phyloP scores from a whole-genome alignment of 2,329 filamentous ascomycete species.

The Fusarium torulosum region DNA sequence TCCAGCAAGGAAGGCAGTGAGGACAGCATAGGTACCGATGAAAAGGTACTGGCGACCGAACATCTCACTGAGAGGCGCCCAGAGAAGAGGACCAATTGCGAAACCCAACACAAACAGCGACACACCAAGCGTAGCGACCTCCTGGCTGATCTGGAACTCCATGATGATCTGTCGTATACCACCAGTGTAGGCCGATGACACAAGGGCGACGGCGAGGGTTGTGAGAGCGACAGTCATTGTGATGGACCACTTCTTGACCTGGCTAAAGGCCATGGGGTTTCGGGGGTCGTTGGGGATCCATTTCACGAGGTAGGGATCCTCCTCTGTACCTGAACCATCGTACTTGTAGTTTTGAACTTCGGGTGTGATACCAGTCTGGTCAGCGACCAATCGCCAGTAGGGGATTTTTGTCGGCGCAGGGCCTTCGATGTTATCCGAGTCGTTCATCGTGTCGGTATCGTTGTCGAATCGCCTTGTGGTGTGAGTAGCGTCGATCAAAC shows the following conservation, averaged over 20 bases:
- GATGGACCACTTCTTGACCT: slow-evolving; percentile 40
- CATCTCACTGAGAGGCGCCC: slow-evolving; percentile 80
- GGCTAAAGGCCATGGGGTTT: slow-evolving; percentile 35
- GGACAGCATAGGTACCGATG: slow-evolving; percentile 70
- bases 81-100: slow-evolving; percentile 78
- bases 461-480: slow-evolving; percentile 9
- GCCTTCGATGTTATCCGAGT: slow-evolving; percentile 31
- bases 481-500: slow-evolving; percentile 6
- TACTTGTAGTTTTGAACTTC: slow-evolving; percentile 39
- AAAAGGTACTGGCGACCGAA: slow-evolving; percentile 73
- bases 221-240: slow-evolving; percentile 37
- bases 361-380: slow-evolving; percentile 37
- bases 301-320: slow-evolving; percentile 38
- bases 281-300: slow-evolving; percentile 41
- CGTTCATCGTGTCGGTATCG: slow-evolving; percentile 24
- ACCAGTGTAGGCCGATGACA: slow-evolving; percentile 36
- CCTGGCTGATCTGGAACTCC: slow-evolving; percentile 37
- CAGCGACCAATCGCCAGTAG: slow-evolving; percentile 38
- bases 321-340: slow-evolving; percentile 36
- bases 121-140: slow-evolving; percentile 38
- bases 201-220: slow-evolving; percentile 36
- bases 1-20: slow-evolving; percentile 80
- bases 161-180: slow-evolving; percentile 35
- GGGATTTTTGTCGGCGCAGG: slow-evolving; percentile 35
- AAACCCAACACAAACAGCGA: slow-evolving; percentile 41